Conservation (phyloP, 768 basidiomycete genomes). For the Boletus subparvulus region DNA sequence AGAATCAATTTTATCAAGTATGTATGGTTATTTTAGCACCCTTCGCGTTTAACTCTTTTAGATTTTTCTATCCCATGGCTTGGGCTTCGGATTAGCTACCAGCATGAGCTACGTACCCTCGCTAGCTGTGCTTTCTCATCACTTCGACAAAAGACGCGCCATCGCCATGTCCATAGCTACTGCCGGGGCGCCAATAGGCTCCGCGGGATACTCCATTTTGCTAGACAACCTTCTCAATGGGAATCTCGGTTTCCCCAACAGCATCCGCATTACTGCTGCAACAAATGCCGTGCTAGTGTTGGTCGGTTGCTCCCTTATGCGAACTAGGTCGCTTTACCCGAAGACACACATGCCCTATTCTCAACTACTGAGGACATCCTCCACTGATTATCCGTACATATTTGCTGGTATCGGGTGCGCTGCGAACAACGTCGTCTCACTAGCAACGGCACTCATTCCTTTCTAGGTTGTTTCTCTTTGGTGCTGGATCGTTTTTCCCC, state of each 20-base stretch:
- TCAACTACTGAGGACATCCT: constrained; percentile 20
- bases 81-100: constrained; percentile 48
- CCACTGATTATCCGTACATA: constrained; percentile 24
- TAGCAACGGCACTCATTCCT: not conserved
- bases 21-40: constrained; percentile 16
- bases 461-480: constrained; percentile 18
- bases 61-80: constrained; percentile 36
- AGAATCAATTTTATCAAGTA: constrained; percentile 37
- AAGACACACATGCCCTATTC: constrained; percentile 11
- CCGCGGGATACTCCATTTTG: constrained; percentile 23
- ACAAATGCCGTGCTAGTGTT: constrained; percentile 39
- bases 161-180: constrained; percentile 42
- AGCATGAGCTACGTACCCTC: constrained; percentile 40
- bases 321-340: constrained; percentile 38
- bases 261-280: constrained; percentile 46
- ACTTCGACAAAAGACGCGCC: constrained; percentile 41
- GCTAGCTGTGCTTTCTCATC: constrained; percentile 44
- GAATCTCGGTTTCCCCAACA: constrained; percentile 38
- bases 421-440: not conserved
- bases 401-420: constrained; percentile 25
- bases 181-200: constrained; percentile 36
- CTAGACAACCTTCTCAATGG: constrained; percentile 28
- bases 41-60: constrained; percentile 31
- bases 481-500: constrained; percentile 21
- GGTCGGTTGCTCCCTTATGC: constrained; percentile 35